A percentile compares a stretch with the other conserved stretches of the same genome.
These are phyloP conservation scores for Musa balbisiana DNA, from an alignment of 202 grass and related monocot genomes.

Conservation along the genomic window DNA sequence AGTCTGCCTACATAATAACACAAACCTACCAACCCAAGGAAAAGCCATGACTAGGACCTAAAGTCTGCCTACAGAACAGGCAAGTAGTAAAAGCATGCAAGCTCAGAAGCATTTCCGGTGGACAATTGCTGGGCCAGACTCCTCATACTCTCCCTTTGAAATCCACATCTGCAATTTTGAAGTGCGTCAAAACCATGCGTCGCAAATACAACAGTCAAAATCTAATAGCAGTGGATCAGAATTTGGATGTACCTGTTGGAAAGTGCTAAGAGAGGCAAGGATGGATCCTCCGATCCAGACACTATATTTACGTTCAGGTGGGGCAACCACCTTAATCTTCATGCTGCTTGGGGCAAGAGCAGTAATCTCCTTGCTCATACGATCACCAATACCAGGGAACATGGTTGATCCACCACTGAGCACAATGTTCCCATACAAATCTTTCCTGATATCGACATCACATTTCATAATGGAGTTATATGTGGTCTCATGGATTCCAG, in stretches of 20 bases:
- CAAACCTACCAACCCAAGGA: neutral
- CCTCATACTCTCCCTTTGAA: conserved; percentile 7
- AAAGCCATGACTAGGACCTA: neutral
- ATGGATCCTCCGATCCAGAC: conserved; percentile 15
- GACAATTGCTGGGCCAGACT: conserved; percentile 13
- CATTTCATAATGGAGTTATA: conserved; percentile 23
- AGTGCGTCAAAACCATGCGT: neutral
- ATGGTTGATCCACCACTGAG: conserved; percentile 16
- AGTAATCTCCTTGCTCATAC: conserved; percentile 13
- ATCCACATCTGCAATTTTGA: conserved; percentile 4
- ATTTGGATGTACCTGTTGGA: conserved; percentile 5
- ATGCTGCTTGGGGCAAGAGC: conserved; percentile 11
- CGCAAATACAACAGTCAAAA: neutral
- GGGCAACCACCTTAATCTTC: conserved; percentile 12
- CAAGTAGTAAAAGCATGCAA: neutral
- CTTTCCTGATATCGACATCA: conserved; percentile 21
- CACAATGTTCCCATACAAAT: conserved; percentile 18
- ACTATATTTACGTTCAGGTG: conserved; percentile 9
- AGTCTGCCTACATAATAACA: neutral
- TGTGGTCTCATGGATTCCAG: conserved; percentile 20
- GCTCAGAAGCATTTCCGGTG: conserved; percentile 7
- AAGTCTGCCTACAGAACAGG: neutral
- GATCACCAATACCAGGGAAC: conserved; percentile 16
- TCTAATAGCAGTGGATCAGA: too few relatives aligned
- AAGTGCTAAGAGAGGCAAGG: conserved; percentile 8